These are phyloP conservation scores for Collybiopsis luxurians DNA, from an alignment of 768 basidiomycete genomes.

Conservation along the genomic window DNA sequence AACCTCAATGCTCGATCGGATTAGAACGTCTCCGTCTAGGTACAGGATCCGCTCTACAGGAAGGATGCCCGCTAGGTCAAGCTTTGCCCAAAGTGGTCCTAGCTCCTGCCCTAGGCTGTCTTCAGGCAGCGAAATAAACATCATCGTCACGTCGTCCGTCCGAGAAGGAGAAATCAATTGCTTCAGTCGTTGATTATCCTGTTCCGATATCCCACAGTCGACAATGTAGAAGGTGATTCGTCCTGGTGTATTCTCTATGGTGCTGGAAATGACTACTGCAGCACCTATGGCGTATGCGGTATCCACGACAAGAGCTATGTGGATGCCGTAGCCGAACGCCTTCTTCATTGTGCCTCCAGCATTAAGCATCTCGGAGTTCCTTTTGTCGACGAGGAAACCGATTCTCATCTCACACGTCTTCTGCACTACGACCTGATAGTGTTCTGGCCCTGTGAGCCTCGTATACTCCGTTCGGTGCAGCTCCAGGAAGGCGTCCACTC, in stretches of 20 bases:
- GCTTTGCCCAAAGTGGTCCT: slow-evolving; percentile 46
- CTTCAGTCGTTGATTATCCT: slow-evolving; percentile 31
- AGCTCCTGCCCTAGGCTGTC: slow-evolving; percentile 22
- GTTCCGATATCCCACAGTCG: slow-evolving; percentile 39
- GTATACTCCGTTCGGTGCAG: slow-evolving; percentile 51
- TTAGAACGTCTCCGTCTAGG: slow-evolving; percentile 51
- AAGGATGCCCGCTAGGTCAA: slow-evolving; percentile 42
- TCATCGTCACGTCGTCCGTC: slow-evolving; percentile 31
- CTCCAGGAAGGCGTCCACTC: slow-evolving; percentile 51
- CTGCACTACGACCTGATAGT: slow-evolving; percentile 52
- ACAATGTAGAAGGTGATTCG: slow-evolving; percentile 49
- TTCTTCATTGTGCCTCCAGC: background rate
- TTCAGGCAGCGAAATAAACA: slow-evolving; percentile 37
- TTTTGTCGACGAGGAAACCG: slow-evolving; percentile 37
- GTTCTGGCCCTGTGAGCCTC: slow-evolving; percentile 28
- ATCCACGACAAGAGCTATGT: slow-evolving; percentile 43
- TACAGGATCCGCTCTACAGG: slow-evolving; percentile 52
- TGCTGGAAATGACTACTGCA: slow-evolving; percentile 44
- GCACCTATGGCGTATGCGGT: slow-evolving; percentile 45
- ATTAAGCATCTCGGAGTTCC: slow-evolving; percentile 2
- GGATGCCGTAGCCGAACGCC: slow-evolving; percentile 43
- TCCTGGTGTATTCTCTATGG: slow-evolving; percentile 29
- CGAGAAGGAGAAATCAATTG: slow-evolving; percentile 21
- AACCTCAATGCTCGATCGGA: slow-evolving; percentile 33
- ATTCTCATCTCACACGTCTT: slow-evolving; percentile 53